A percentile compares a stretch with the other conserved stretches of the same genome.
These are phyloP conservation scores for Sporodiniella umbellata DNA, from an alignment of 371 early-diverging fungal genomes.

Conservation along the genomic window DNA sequence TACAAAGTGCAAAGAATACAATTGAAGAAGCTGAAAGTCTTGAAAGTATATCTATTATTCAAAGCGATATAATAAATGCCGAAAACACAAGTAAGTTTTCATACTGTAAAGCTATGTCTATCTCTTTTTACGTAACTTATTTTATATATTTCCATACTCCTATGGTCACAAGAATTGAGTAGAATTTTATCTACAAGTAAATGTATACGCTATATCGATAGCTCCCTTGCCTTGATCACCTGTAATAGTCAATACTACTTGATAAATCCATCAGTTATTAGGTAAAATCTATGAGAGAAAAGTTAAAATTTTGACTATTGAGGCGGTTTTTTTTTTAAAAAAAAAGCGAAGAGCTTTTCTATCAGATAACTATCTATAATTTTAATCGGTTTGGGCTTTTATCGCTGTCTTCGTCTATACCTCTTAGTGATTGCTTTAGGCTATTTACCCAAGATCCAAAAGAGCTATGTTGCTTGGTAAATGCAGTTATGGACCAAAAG, in stretches of 20 bases:
- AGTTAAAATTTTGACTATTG: no score
- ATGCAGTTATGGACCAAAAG: not conserved
- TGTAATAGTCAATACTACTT: constrained; percentile 67
- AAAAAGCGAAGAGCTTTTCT: constrained; percentile 76
- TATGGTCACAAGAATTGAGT: constrained; percentile 52
- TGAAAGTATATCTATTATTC: constrained; percentile 69
- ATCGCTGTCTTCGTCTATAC: constrained; percentile 50
- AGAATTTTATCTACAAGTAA: constrained; percentile 62
- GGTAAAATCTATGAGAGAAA: constrained; percentile 37
- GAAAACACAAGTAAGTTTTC: constrained; percentile 47
- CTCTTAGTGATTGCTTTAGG: constrained; percentile 56
- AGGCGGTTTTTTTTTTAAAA: no score
- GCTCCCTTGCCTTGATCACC: constrained; percentile 62
- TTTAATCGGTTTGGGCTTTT: constrained; percentile 77
- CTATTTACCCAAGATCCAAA: constrained; percentile 54
- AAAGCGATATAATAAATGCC: constrained; percentile 54
- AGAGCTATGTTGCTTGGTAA: not conserved
- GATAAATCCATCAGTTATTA: constrained; percentile 59
- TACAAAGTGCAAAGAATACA: not conserved
- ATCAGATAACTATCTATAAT: constrained; percentile 65
- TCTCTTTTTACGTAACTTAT: no score
- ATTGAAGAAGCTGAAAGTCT: constrained; percentile 18
- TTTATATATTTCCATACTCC: no score
- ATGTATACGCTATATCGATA: constrained; percentile 62
- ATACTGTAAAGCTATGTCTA: no score